Evolutionary conservation across 176 grass and related monocot species (phyloP).

Genomic region (Phoenix dactylifera): DNA sequence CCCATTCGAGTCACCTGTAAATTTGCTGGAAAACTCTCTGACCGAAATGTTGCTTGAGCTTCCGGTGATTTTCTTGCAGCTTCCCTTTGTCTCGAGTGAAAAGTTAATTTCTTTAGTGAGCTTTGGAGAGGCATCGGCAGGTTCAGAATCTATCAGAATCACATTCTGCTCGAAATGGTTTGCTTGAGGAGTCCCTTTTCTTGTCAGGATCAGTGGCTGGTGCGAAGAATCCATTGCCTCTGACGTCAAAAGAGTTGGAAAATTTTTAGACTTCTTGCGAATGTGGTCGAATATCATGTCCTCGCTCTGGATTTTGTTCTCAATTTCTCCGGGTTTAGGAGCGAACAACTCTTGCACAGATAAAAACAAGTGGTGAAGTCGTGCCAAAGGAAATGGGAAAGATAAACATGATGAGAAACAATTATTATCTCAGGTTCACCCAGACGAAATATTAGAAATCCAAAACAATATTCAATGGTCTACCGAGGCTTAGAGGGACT

Average conservation of each 20-base stretch:
- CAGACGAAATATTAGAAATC: background rate
- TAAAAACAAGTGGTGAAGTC: constrained; percentile 1
- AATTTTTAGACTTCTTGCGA: constrained; percentile 71
- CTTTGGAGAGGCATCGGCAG: background rate
- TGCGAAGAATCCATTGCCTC: constrained; percentile 66
- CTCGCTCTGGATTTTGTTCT: constrained; percentile 28
- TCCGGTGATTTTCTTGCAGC: background rate
- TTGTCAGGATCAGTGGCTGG: constrained; percentile 56
- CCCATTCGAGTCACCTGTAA: constrained; percentile 10
- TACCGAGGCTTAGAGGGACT: background rate
- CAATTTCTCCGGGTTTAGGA: constrained; percentile 34
- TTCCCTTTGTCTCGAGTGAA: background rate
- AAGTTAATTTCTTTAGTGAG: no score
- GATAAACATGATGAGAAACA: background rate
- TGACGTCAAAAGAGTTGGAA: constrained; percentile 45
- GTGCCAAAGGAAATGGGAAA: constrained; percentile 1
- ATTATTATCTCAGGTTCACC: constrained; percentile 4
- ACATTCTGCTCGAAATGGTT: constrained; percentile 32
- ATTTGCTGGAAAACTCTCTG: constrained; percentile 4
- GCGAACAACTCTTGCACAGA: constrained; percentile 25
- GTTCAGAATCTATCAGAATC: constrained; percentile 26
- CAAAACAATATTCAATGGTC: background rate
- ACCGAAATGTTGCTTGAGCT: background rate
- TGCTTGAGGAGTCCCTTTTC: constrained; percentile 22
- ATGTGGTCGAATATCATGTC: constrained; percentile 76